phyloP scores from a whole-genome alignment of 2,329 filamentous ascomycete genomes.

The Arthroderma sp. region DNA sequence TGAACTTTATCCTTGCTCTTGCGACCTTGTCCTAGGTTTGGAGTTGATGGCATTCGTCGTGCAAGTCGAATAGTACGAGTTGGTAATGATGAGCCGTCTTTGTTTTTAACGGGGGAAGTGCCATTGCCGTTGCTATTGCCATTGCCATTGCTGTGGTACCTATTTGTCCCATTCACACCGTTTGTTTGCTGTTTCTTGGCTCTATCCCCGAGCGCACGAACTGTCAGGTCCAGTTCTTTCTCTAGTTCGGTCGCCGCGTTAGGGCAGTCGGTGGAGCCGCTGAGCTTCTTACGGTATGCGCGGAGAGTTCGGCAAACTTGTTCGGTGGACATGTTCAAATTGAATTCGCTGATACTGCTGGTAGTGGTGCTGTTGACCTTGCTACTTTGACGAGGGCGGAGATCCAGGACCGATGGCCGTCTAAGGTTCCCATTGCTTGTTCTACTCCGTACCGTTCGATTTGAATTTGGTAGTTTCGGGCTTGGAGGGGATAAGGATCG shows the following conservation, averaged over 20 bases:
- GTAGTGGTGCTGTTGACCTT: conserved; percentile 18
- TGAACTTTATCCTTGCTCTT: conserved; percentile 15
- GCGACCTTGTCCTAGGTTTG: conserved; percentile 16
- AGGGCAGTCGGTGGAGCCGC: conserved; percentile 31
- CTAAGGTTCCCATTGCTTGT: conserved; percentile 23
- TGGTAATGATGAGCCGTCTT: conserved; percentile 13
- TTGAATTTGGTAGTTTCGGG: conserved; percentile 17
- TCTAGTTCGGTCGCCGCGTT: conserved; percentile 40
- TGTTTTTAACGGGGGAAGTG: conserved; percentile 13
- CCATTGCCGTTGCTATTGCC: conserved; percentile 24
- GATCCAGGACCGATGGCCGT: conserved; percentile 36
- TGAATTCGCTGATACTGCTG: conserved; percentile 28
- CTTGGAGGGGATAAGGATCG: conserved; percentile 29
- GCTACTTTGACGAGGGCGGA: conserved; percentile 35
- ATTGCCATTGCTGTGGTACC: conserved; percentile 5
- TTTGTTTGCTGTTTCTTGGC: conserved; percentile 18
- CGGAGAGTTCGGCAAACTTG: conserved; percentile 44
- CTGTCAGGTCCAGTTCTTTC: conserved; percentile 38
- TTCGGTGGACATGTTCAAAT: conserved; percentile 41
- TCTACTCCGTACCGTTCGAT: conserved; percentile 18
- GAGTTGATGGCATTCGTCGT: conserved; percentile 24
- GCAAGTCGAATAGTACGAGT: conserved; percentile 17
- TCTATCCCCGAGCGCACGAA: conserved; percentile 22
- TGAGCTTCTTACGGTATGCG: conserved; percentile 46
- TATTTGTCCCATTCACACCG: background rate